Evolutionary conservation across 441 rosid species (phyloP).

Genomic region (Aleurites moluccanus): DNA sequence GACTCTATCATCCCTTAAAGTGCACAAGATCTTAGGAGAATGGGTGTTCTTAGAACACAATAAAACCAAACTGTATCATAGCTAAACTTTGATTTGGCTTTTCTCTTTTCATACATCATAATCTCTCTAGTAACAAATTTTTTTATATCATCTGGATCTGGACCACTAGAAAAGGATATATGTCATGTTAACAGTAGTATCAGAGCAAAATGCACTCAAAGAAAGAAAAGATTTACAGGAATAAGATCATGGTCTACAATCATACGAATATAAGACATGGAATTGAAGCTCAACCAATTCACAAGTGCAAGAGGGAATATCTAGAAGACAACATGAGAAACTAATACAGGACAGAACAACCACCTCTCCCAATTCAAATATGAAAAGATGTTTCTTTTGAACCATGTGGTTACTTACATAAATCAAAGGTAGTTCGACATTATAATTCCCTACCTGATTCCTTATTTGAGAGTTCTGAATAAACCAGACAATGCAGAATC

Average conservation of each 20-base stretch:
- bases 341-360: too few relatives aligned
- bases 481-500: neutral
- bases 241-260: neutral
- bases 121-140: neutral
- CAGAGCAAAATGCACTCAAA: neutral
- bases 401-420: neutral
- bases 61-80: neutral
- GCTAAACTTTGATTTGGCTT: neutral
- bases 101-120: neutral
- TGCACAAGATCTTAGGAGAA: neutral
- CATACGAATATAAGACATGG: neutral
- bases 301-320: neutral
- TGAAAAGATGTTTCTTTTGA: too few relatives aligned
- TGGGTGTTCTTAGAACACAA: neutral
- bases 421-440: neutral
- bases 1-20: neutral
- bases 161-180: neutral
- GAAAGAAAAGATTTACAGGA: neutral
- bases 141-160: neutral
- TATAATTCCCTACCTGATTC: neutral
- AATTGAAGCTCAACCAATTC: constrained; percentile 5
- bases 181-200: neutral
- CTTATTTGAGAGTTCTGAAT: neutral
- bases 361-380: too few relatives aligned
- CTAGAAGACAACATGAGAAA: neutral